These are phyloP conservation scores for Paraurostyla sp. DNA, from an alignment of 73 alveolate species.

Conservation along the genomic window DNA sequence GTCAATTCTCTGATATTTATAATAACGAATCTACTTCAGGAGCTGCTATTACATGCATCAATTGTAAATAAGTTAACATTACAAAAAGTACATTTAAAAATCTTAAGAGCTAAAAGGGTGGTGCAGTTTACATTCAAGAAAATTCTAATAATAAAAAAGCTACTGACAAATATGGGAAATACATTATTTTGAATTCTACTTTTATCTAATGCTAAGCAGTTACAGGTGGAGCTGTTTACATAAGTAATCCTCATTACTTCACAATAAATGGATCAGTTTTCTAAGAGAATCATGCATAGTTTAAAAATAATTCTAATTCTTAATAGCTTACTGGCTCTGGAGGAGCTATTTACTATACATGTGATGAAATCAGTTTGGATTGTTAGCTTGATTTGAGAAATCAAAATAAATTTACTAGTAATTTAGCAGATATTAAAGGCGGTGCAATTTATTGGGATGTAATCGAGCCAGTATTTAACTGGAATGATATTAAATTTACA, in stretches of 20 bases:
- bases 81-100: background rate
- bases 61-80: background rate
- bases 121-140: conserved; percentile 48
- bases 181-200: too few species aligned
- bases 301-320: background rate
- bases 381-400: background rate
- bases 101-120: conserved; percentile 27
- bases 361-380: background rate
- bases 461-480: conserved; percentile 3
- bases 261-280: background rate
- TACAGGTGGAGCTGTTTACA: conserved; percentile 55
- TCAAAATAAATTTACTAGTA: background rate
- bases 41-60: conserved; percentile 12
- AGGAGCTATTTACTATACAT: conserved; percentile 67
- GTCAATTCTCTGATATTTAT: too few species aligned
- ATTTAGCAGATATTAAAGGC: conserved; percentile 38
- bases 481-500: background rate
- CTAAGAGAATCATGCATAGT: background rate
- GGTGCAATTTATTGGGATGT: conserved; percentile 61
- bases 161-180: background rate
- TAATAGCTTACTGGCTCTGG: conserved; percentile 60
- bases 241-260: conserved; percentile 12
- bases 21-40: background rate
- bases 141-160: background rate
- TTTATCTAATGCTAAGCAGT: conserved; percentile 12